These are phyloP conservation scores for Inga oerstediana DNA, from an alignment of 306 rosid genomes.

Conservation along the genomic window DNA sequence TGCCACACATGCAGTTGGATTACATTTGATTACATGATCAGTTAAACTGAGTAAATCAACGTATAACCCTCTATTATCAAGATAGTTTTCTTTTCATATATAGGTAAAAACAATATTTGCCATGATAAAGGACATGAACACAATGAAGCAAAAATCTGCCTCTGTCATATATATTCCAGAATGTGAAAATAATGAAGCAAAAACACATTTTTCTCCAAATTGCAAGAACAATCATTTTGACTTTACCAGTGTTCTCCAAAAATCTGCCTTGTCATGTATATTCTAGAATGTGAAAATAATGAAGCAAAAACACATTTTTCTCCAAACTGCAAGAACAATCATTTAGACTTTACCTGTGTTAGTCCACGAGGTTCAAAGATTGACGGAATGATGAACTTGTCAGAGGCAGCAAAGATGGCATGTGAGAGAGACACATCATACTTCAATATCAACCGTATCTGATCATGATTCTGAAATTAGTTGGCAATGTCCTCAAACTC, in stretches of 20 bases:
- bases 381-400: slow-evolving; percentile 93
- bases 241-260: too few species aligned
- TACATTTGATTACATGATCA: slow-evolving; percentile 13
- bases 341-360: slow-evolving; percentile 73
- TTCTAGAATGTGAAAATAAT: slow-evolving; percentile 1
- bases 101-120: slow-evolving; percentile 9
- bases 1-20: slow-evolving; percentile 1
- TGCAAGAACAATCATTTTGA: too few species aligned
- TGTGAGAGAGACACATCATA: slow-evolving; percentile 94
- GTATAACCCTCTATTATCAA: slow-evolving; percentile 6
- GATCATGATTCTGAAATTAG: slow-evolving; percentile 77
- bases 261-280: background rate
- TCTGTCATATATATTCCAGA: too few species aligned
- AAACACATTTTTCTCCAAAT: too few species aligned
- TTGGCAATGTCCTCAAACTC: slow-evolving; percentile 91
- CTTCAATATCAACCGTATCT: slow-evolving; percentile 73
- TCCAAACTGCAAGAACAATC: slow-evolving; percentile 24
- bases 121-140: slow-evolving; percentile 22
- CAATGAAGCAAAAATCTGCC: slow-evolving; percentile 24
- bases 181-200: too few species aligned
- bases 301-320: background rate
- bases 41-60: slow-evolving; percentile 6
- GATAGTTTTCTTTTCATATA: background rate
- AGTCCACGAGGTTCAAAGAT: slow-evolving; percentile 99
- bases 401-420: slow-evolving; percentile 84